Evolutionary conservation across 352 stramenopile genomes (phyloP).

Genomic region (Pythium sp.): DNA sequence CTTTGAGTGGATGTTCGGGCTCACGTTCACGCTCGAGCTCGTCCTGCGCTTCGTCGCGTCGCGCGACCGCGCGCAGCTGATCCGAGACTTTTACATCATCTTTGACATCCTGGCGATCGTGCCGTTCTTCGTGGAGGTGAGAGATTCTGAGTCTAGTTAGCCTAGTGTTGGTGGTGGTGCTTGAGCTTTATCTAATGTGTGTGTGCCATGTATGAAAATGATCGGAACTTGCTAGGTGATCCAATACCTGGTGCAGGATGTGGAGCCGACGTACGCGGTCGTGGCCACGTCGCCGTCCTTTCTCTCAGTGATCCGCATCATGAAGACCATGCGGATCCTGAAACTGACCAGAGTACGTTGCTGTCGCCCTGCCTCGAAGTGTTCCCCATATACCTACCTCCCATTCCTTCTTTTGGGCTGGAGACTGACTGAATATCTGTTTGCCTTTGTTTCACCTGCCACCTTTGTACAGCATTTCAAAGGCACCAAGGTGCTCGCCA

Average conservation of each 20-base stretch:
- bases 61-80: conserved; percentile 32
- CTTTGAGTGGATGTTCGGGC: conserved; percentile 65
- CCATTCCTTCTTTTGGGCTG: too few species aligned
- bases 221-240: conserved; percentile 17
- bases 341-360: conserved; percentile 55
- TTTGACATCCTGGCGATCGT: conserved; percentile 65
- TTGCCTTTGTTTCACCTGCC: background rate
- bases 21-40: conserved; percentile 57
- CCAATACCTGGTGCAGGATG: conserved; percentile 26
- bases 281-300: conserved; percentile 63
- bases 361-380: background rate
- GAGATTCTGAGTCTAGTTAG: background rate
- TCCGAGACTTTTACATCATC: conserved; percentile 57
- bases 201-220: background rate
- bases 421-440: background rate
- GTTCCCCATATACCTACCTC: too few species aligned
- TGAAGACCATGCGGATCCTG: conserved; percentile 76
- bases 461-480: conserved; percentile 48
- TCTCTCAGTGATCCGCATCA: conserved; percentile 57
- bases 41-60: conserved; percentile 53
- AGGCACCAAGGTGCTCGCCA: conserved; percentile 58
- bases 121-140: conserved; percentile 63
- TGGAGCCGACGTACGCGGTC: conserved; percentile 52
- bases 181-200: background rate
- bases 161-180: background rate